Conservation (phyloP, 164 flowering plant species). For the Tinospora cordifolia region DNA sequence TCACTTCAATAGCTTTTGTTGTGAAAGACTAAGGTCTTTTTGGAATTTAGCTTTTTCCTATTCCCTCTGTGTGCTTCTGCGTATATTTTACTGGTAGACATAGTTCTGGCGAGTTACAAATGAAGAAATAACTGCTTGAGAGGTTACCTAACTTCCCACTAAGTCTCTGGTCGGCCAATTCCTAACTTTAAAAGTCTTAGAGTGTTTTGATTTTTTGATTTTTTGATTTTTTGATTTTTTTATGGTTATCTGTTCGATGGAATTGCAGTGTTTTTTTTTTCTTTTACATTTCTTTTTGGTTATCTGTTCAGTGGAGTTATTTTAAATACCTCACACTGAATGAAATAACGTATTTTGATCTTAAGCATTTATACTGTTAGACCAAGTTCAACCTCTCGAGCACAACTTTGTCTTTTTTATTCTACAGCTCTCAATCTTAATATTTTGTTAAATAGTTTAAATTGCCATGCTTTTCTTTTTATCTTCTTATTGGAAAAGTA, state of each 20-base stretch:
- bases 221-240: not conserved
- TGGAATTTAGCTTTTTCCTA: not conserved
- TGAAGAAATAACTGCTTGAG: not conserved
- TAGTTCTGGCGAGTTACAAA: not conserved
- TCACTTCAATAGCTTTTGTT: too few species aligned
- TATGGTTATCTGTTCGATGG: too few species aligned
- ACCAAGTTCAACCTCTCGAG: not conserved
- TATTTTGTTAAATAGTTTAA: not conserved
- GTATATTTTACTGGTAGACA: not conserved
- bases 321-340: not conserved
- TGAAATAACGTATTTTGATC: not conserved
- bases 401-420: not conserved
- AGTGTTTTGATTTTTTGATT: too few species aligned
- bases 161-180: not conserved
- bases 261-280: not conserved
- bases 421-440: not conserved
- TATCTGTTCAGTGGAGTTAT: not conserved
- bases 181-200: not conserved
- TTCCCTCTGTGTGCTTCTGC: not conserved
- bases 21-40: too few species aligned
- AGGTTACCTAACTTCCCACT: not conserved
- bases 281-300: not conserved
- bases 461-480: not conserved
- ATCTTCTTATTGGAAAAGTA: not conserved
- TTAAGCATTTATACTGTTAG: not conserved